Conservation (phyloP, 176 grass and related monocot genomes). For the Panicum miliaceum region DNA sequence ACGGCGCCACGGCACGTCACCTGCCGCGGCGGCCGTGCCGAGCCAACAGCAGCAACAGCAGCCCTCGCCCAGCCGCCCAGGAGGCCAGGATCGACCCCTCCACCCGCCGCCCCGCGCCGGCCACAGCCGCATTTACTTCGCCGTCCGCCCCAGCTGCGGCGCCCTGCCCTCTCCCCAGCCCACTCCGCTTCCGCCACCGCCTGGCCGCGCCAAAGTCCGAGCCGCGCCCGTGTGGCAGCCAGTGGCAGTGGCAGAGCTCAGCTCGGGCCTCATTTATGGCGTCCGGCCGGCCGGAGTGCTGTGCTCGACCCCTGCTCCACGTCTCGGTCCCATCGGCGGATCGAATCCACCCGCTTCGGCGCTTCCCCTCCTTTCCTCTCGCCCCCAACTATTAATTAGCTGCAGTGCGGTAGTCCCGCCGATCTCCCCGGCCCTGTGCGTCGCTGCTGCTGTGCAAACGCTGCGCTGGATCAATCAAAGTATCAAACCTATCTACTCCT, state of each 20-base stretch:
- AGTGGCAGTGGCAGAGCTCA: neutral
- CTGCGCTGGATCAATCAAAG: neutral
- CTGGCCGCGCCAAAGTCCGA: conserved; percentile 50
- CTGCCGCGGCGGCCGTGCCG: conserved; percentile 38
- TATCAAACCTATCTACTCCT: neutral
- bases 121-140: conserved; percentile 6
- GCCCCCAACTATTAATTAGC: conserved; percentile 14
- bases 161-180: neutral
- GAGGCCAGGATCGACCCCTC: neutral
- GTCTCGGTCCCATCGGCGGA: conserved; percentile 34
- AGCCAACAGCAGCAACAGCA: neutral
- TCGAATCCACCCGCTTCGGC: neutral
- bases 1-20: neutral
- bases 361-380: neutral
- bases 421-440: conserved; percentile 42
- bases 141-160: conserved; percentile 20
- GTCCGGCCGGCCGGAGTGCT: neutral
- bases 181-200: conserved; percentile 27
- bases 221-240: conserved; percentile 42
- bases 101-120: conserved; percentile 1
- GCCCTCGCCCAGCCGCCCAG: neutral
- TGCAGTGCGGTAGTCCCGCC: conserved; percentile 37
- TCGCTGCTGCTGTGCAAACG: conserved; percentile 17
- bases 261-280: conserved; percentile 44
- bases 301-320: neutral